A percentile compares a stretch with the other conserved stretches of the same genome.
phyloP scores from a whole-genome alignment of 495 filamentous ascomycete genomes.

The Staphylotrichum longicolle region DNA sequence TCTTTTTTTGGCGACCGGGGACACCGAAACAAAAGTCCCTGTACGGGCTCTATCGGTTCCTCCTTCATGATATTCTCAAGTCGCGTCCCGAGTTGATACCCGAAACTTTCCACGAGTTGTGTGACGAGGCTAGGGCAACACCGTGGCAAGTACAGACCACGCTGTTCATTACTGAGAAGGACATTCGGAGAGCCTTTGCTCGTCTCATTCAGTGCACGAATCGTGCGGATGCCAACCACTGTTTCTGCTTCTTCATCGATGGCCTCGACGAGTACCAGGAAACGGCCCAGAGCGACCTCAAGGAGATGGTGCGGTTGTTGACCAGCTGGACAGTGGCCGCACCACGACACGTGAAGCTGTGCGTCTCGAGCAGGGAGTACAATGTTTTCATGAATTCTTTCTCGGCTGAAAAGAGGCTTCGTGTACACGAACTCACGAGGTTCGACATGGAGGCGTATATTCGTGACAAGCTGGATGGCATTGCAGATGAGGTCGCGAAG shows the following conservation, averaged over 20 bases:
- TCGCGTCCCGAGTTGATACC: background rate
- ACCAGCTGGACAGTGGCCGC: constrained; percentile 14
- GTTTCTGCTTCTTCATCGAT: constrained; percentile 16
- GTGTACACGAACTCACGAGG: constrained; percentile 12
- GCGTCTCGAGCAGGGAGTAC: constrained; percentile 44
- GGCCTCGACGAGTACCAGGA: constrained; percentile 42
- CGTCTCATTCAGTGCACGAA: background rate
- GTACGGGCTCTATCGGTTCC: background rate
- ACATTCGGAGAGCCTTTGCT: background rate
- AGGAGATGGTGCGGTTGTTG: constrained; percentile 13
- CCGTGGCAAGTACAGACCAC: background rate
- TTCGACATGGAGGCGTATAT: constrained; percentile 15
- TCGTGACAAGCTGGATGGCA: constrained; percentile 11
- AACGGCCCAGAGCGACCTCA: background rate
- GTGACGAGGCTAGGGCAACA: background rate
- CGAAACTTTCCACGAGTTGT: background rate
- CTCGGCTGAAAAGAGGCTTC: background rate
- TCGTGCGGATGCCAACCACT: background rate
- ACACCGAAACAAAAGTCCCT: background rate
- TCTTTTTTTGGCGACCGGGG: constrained; percentile 14
- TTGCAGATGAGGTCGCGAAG: background rate
- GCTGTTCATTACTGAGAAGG: background rate
- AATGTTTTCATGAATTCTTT: constrained; percentile 38
- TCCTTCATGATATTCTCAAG: constrained; percentile 13
- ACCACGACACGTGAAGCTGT: constrained; percentile 37